These are phyloP conservation scores for Aspergillus haitiensis DNA, from an alignment of 495 filamentous ascomycete genomes.

Conservation along the genomic window DNA sequence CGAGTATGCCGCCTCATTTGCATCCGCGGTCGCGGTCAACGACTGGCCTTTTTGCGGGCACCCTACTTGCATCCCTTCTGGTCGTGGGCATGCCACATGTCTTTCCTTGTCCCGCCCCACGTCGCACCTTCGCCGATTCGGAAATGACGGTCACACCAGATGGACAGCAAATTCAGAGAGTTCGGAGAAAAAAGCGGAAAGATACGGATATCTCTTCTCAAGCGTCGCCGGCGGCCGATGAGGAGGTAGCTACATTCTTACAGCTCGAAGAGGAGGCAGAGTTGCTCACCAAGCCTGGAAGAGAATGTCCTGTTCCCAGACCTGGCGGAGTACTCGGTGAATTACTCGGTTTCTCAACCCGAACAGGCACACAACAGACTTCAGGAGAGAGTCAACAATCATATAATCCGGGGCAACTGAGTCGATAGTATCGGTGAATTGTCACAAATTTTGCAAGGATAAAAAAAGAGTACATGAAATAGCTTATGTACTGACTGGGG, in stretches of 20 bases:
- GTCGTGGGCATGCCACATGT: constrained; percentile 89
- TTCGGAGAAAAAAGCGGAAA: constrained; percentile 37
- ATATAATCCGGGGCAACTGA: constrained; percentile 2
- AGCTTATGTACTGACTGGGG: background rate
- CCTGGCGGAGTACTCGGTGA: constrained; percentile 72
- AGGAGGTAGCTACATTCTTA: constrained; percentile 47
- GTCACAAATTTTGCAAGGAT: background rate
- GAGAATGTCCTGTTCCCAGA: constrained; percentile 82
- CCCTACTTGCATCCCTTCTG: constrained; percentile 84
- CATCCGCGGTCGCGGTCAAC: constrained; percentile 91
- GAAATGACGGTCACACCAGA: constrained; percentile 55
- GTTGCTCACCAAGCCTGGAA: constrained; percentile 31
- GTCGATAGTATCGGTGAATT: background rate
- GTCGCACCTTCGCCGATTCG: constrained; percentile 69
- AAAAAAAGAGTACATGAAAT: background rate
- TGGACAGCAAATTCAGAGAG: constrained; percentile 42
- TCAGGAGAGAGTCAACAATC: constrained; percentile 12
- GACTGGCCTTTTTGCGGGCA: constrained; percentile 89
- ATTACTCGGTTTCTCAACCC: constrained; percentile 62
- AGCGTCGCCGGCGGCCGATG: constrained; percentile 34
- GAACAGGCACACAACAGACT: constrained; percentile 8
- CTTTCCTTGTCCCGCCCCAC: constrained; percentile 89
- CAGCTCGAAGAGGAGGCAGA: constrained; percentile 49
- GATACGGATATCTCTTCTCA: constrained; percentile 29
- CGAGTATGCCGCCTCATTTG: constrained; percentile 80